Conservation (phyloP, 148 eudicot genomes). For the Nepenthes gracilis region DNA sequence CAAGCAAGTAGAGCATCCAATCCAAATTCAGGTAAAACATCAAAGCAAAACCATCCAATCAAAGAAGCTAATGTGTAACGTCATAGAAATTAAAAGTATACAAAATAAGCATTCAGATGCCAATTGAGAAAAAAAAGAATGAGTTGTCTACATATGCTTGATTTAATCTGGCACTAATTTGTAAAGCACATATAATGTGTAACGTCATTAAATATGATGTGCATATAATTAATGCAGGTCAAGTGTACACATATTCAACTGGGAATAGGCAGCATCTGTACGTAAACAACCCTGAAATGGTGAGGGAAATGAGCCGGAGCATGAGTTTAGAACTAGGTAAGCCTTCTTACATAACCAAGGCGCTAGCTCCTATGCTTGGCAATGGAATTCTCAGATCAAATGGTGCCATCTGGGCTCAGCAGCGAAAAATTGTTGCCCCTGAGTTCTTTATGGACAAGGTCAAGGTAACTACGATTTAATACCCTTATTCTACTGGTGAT, state of each 20-base stretch:
- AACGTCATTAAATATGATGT: too few species aligned
- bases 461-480: conserved; percentile 36
- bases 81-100: too few species aligned
- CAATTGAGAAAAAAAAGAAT: too few species aligned
- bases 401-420: conserved; percentile 55
- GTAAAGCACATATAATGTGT: too few species aligned
- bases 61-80: too few species aligned
- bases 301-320: conserved; percentile 61
- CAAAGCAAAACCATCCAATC: too few species aligned
- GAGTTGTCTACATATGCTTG: too few species aligned
- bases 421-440: conserved; percentile 65
- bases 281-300: conserved; percentile 47
- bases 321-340: conserved; percentile 49
- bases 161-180: too few species aligned
- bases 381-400: conserved; percentile 79
- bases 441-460: conserved; percentile 78
- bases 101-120: too few species aligned
- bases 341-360: conserved; percentile 55
- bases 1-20: too few species aligned
- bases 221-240: conserved; percentile 27
- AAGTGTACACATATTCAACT: conserved; percentile 49
- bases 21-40: too few species aligned
- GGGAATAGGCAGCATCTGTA: conserved; percentile 71
- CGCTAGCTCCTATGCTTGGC: conserved; percentile 73
- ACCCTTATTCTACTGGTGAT: neutral